Evolutionary conservation across 1,284 basidiomycete genomes (phyloP), one percentile per base, ranked within the genome.

Genomic region (Pseudozyma tsukubaensis): DNA sequence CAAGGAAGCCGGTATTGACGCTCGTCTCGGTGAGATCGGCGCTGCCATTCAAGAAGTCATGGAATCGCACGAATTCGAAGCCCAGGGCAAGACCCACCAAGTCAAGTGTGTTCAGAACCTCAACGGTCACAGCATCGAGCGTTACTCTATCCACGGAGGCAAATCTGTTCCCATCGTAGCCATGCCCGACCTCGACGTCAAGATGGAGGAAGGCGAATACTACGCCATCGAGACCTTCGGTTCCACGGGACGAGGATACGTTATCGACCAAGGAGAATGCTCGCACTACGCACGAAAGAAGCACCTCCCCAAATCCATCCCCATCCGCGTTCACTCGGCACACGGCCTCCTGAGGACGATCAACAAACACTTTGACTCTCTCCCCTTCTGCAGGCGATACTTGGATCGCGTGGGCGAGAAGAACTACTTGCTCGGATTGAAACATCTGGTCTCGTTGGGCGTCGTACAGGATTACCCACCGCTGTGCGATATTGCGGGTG

Each of bases 191-290:
- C 96, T 85, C 89, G 90, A 80, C 47, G 94, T 92, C 19, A 97
- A 94, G 87, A 99, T 99, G 97, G 97, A 99, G 85, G 97, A 99
- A 86, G 96, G 94, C 39, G 97, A 99, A 84, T 97, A 97, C 85
- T 99, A 94, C 85, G 97, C 97, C 14, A 97, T 99, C 72, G 97
- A 99, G 86, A 99, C 97, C 0, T 99, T 99, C 85, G 97, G 97
- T 21, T 93, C 92, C 24, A 99, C 96, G 0, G 97, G 97, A n/a
- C 88, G 92, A 44, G 97, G 96, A 4, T 89, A 91, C 48, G 94
- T 98, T n/a, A 88, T 93, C 13, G 96, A 99, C 40, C 50, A 62
- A 51, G 97, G 95, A 21, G 95, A 95, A 45, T 92, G 91, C 81
- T 97, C 94, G 35, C 97, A 99, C 85, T 99, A 97, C 82, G 76